Percentiles rank a stretch among this genome's conserved stretches.
phyloP scores from a whole-genome alignment of 2,329 filamentous ascomycete genomes.

The Hypocrella siamensis region DNA sequence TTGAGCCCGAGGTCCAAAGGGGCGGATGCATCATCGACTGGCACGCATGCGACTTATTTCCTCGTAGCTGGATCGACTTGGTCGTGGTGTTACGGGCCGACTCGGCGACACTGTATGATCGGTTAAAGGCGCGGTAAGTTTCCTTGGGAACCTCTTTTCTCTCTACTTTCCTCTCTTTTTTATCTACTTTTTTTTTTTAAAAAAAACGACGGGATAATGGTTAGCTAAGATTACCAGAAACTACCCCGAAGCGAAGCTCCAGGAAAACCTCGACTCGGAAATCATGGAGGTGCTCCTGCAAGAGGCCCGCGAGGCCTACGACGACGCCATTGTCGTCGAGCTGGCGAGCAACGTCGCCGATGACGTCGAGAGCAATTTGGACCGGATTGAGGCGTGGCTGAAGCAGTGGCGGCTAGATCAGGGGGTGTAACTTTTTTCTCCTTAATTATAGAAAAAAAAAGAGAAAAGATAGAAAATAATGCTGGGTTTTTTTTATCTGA shows the following conservation, averaged over 20 bases:
- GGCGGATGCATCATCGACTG: constrained; percentile 91
- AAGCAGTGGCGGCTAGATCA: constrained; percentile 51
- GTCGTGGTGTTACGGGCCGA: constrained; percentile 82
- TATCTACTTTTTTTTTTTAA: no score
- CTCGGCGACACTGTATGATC: constrained; percentile 69
- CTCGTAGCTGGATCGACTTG: constrained; percentile 83
- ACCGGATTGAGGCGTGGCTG: constrained; percentile 70
- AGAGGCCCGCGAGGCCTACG: constrained; percentile 77
- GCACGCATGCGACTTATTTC: constrained; percentile 95
- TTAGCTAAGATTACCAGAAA: constrained; percentile 31
- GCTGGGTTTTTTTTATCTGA: no score
- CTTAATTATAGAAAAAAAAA: background rate
- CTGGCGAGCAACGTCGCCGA: constrained; percentile 66
- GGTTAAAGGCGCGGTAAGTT: constrained; percentile 53
- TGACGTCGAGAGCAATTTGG: constrained; percentile 80
- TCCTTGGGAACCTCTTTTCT: no score
- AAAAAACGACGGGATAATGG: no score
- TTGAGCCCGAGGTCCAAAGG: constrained; percentile 63
- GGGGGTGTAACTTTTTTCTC: background rate
- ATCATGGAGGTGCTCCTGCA: constrained; percentile 92
- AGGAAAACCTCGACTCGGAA: constrained; percentile 93
- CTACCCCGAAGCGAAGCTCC: constrained; percentile 73
- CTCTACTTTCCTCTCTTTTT: no score
- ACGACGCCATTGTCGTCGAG: constrained; percentile 77
- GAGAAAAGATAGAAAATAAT: no score